Percentiles rank a stretch among this genome's conserved stretches.
Evolutionary conservation across 805 yeast species (phyloP).

Genomic region (Zygotorulaspora florentina): DNA sequence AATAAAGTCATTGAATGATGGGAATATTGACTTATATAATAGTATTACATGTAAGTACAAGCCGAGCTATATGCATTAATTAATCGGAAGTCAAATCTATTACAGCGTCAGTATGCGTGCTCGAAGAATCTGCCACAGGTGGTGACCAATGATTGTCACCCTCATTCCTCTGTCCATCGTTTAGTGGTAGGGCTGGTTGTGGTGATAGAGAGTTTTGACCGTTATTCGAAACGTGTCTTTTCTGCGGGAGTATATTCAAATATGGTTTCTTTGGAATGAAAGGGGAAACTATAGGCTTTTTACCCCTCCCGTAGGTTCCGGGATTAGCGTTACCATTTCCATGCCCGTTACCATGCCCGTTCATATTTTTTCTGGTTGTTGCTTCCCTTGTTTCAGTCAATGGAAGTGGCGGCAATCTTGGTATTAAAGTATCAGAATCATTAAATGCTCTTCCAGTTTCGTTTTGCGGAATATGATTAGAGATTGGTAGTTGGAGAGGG

Average conservation of each 20-base stretch:
- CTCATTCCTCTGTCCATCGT: not conserved
- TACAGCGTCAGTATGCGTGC: slow-evolving; percentile 14
- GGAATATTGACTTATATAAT: not conserved
- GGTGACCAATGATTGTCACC: not conserved
- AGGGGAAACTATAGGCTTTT: slow-evolving; percentile 27
- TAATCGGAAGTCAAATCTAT: slow-evolving; percentile 28
- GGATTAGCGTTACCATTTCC: not conserved
- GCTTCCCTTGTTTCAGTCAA: not conserved
- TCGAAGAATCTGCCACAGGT: slow-evolving; percentile 5
- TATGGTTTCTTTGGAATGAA: slow-evolving; percentile 34
- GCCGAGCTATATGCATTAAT: not conserved
- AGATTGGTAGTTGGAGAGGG: slow-evolving; percentile 1
- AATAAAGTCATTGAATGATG: slow-evolving; percentile 18
- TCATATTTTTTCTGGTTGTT: not conserved
- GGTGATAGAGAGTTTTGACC: not conserved
- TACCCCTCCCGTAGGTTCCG: slow-evolving; percentile 12
- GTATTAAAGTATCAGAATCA: not conserved
- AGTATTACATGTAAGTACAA: too few species aligned
- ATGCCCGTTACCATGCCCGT: not conserved
- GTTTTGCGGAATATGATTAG: not conserved
- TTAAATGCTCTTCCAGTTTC: not conserved
- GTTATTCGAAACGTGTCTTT: slow-evolving; percentile 20
- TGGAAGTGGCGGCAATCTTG: slow-evolving; percentile 17
- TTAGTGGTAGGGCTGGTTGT: slow-evolving; percentile 2
- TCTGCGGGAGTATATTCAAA: slow-evolving; percentile 26